A percentile compares a stretch with the other conserved stretches of the same genome.
These are phyloP conservation scores for Suillus variegatus DNA, from an alignment of 768 basidiomycete genomes.

Conservation along the genomic window DNA sequence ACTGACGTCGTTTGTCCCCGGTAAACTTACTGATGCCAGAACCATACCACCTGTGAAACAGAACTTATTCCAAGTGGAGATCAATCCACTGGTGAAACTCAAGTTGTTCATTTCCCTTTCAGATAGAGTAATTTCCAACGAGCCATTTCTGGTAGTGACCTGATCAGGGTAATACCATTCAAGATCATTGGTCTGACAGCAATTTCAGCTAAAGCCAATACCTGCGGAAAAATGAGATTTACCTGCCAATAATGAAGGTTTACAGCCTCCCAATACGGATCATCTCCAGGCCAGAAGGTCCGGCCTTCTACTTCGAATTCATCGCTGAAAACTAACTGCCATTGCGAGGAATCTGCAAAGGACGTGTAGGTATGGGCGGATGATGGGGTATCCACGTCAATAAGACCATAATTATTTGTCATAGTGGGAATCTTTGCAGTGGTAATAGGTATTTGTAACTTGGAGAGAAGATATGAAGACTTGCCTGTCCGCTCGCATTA, in stretches of 20 bases:
- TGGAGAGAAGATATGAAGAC: conserved; percentile 12
- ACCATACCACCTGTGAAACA: conserved; percentile 91
- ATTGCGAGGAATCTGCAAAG: conserved; percentile 52
- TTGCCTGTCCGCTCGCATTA: conserved; percentile 71
- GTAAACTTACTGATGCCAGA: conserved; percentile 66
- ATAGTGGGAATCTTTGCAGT: conserved; percentile 52
- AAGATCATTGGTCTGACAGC: conserved; percentile 60
- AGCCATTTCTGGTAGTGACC: conserved; percentile 71
- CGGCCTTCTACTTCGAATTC: conserved; percentile 84
- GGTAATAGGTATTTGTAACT: conserved; percentile 6
- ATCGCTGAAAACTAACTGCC: conserved; percentile 81
- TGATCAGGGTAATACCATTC: conserved; percentile 91
- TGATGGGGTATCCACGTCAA: conserved; percentile 76
- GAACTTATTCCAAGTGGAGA: conserved; percentile 85
- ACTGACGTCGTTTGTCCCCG: conserved; percentile 60
- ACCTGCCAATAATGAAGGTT: conserved; percentile 81
- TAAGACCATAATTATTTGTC: conserved; percentile 65
- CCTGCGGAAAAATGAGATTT: not conserved
- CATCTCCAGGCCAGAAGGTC: conserved; percentile 78
- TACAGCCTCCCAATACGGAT: conserved; percentile 87
- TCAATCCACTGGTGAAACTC: conserved; percentile 70
- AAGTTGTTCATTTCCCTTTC: conserved; percentile 68
- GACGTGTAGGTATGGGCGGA: conserved; percentile 54
- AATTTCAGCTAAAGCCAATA: not conserved
- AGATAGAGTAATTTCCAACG: conserved; percentile 73